phyloP scores from a whole-genome alignment of 176 grass and related monocot genomes.

The Themeda triandra region DNA sequence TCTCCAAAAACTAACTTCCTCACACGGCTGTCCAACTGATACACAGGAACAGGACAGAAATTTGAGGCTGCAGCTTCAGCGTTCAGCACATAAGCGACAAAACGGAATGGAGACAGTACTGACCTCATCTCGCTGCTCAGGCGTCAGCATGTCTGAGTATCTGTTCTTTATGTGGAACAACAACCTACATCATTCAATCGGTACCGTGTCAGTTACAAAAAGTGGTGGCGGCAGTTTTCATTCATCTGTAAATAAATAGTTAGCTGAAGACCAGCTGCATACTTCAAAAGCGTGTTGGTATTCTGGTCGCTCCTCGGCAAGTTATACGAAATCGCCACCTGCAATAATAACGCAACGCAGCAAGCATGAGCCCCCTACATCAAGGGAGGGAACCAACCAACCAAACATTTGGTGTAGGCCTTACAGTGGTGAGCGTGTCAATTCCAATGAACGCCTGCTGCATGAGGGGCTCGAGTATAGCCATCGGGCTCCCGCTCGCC shows the following conservation, averaged over 20 bases:
- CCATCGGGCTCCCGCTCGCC: constrained; percentile 60
- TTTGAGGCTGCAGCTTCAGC: constrained; percentile 10
- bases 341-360: constrained; percentile 11
- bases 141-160: constrained; percentile 64
- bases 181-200: constrained; percentile 47
- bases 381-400: not conserved
- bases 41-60: constrained; percentile 31
- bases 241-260: constrained; percentile 15
- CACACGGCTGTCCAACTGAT: constrained; percentile 72
- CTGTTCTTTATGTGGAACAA: constrained; percentile 88
- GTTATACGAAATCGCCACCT: constrained; percentile 53
- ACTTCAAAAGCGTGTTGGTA: constrained; percentile 70
- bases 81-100: constrained; percentile 17
- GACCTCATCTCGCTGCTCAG: constrained; percentile 66
- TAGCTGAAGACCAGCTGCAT: constrained; percentile 10
- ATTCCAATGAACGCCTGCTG: constrained; percentile 74
- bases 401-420: constrained; percentile 16
- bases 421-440: constrained; percentile 64
- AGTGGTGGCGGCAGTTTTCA: not conserved
- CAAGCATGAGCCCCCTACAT: constrained; percentile 5
- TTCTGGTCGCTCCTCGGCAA: constrained; percentile 65
- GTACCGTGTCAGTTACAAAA: constrained; percentile 29
- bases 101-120: not conserved
- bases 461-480: constrained; percentile 67
- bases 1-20: constrained; percentile 72